Evolutionary conservation across 495 filamentous ascomycete species (phyloP).

Genomic region (Schizothecium vesticola): DNA sequence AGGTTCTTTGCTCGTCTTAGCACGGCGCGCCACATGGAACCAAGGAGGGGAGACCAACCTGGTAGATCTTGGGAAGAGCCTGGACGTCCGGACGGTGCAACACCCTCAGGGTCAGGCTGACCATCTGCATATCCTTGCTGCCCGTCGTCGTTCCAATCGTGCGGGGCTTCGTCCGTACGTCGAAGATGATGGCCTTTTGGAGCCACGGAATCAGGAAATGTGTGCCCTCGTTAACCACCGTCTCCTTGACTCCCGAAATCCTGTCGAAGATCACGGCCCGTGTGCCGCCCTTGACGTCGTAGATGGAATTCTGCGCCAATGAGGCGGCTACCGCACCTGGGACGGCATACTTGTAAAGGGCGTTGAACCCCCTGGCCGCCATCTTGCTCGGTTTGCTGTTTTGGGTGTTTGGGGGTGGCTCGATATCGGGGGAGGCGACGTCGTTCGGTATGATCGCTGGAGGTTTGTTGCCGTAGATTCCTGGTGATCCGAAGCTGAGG

Average conservation of each 20-base stretch:
- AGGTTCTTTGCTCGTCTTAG: constrained; percentile 49
- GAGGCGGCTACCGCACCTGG: constrained; percentile 60
- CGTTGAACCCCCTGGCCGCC: constrained; percentile 54
- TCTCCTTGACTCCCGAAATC: constrained; percentile 84
- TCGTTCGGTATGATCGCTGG: not conserved
- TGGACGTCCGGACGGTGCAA: constrained; percentile 92
- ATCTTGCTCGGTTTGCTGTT: constrained; percentile 14
- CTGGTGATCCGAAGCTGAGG: not conserved
- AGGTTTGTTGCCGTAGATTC: not conserved
- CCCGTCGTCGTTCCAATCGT: constrained; percentile 98
- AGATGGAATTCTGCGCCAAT: constrained; percentile 70
- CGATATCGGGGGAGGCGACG: constrained; percentile 12
- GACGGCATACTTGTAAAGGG: constrained; percentile 64
- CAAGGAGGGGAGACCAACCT: constrained; percentile 52
- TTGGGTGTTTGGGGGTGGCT: constrained; percentile 13
- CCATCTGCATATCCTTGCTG: constrained; percentile 99
- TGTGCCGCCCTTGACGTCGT: constrained; percentile 92
- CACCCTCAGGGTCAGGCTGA: constrained; percentile 93
- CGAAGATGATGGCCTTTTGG: constrained; percentile 90
- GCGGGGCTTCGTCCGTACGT: constrained; percentile 94
- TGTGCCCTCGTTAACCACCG: constrained; percentile 90
- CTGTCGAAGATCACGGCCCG: constrained; percentile 99
- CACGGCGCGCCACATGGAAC: not conserved
- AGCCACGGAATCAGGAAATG: constrained; percentile 97
- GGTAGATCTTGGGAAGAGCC: constrained; percentile 93